Conservation (phyloP, 164 flowering plant species). For the Sextonia rubra region DNA sequence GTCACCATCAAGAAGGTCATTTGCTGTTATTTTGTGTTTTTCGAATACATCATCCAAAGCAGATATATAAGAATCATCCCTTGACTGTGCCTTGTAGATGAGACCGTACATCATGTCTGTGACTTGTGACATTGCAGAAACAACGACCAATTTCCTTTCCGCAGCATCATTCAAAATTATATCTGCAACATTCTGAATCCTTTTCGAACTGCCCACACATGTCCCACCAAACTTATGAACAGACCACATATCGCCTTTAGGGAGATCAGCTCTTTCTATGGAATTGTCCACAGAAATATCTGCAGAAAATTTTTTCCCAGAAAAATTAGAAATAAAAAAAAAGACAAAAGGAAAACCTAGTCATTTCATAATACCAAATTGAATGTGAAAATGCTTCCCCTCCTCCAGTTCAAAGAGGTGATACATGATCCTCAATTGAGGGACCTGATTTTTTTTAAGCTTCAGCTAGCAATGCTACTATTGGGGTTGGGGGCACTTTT, state of each 20-base stretch:
- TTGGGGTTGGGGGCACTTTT: neutral
- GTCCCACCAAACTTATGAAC: conserved; percentile 99
- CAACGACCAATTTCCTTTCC: conserved; percentile 84
- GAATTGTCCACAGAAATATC: conserved; percentile 41
- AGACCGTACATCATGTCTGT: conserved; percentile 97
- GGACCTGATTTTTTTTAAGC: neutral
- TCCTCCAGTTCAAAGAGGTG: neutral
- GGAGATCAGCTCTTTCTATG: conserved; percentile 37
- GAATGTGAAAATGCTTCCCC: neutral
- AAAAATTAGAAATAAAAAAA: neutral
- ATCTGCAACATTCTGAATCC: conserved; percentile 82
- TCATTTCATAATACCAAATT: neutral
- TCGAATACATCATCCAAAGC: conserved; percentile 79
- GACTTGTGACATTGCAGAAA: conserved; percentile 97
- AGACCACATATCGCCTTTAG: conserved; percentile 81
- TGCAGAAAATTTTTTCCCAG: conserved; percentile 12
- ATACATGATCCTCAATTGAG: neutral
- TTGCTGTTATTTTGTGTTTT: conserved; percentile 70
- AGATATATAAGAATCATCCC: conserved; percentile 71
- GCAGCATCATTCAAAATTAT: conserved; percentile 63
- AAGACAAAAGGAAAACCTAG: neutral
- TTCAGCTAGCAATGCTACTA: neutral
- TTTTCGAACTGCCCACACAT: conserved; percentile 77
- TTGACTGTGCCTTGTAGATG: conserved; percentile 72
- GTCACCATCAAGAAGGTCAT: conserved; percentile 75